phyloP scores from a whole-genome alignment of 306 rosid species.

The Oemleria cerasiformis region DNA sequence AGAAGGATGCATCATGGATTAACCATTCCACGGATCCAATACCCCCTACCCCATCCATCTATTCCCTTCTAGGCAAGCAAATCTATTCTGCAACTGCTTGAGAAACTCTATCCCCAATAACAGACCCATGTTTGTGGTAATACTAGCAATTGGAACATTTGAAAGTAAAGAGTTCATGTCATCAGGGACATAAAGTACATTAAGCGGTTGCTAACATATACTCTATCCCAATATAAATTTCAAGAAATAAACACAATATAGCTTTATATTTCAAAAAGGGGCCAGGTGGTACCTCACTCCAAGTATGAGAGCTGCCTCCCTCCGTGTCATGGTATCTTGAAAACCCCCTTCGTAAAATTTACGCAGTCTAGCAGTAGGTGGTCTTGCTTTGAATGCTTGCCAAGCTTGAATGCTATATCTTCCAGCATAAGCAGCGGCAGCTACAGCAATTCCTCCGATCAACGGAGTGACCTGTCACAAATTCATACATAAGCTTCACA shows the following conservation, averaged over 20 bases:
- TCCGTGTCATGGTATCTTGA: slow-evolving; percentile 61
- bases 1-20: background rate
- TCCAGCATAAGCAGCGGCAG: slow-evolving; percentile 86
- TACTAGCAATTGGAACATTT: background rate
- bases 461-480: slow-evolving; percentile 53
- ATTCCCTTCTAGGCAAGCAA: background rate
- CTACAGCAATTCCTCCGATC: slow-evolving; percentile 61
- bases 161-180: background rate
- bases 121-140: background rate
- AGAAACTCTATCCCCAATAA: background rate
- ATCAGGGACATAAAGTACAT: background rate
- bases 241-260: background rate
- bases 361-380: slow-evolving; percentile 43
- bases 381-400: slow-evolving; percentile 75
- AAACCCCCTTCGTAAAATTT: slow-evolving; percentile 85
- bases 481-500: background rate
- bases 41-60: background rate
- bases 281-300: slow-evolving; percentile 58
- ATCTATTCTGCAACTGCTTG: background rate
- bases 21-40: background rate
- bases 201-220: background rate
- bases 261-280: background rate
- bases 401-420: slow-evolving; percentile 68
- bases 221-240: background rate
- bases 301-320: slow-evolving; percentile 79